These are phyloP conservation scores for Hortaea werneckii DNA, from an alignment of 2,329 filamentous ascomycete genomes.

Conservation along the genomic window DNA sequence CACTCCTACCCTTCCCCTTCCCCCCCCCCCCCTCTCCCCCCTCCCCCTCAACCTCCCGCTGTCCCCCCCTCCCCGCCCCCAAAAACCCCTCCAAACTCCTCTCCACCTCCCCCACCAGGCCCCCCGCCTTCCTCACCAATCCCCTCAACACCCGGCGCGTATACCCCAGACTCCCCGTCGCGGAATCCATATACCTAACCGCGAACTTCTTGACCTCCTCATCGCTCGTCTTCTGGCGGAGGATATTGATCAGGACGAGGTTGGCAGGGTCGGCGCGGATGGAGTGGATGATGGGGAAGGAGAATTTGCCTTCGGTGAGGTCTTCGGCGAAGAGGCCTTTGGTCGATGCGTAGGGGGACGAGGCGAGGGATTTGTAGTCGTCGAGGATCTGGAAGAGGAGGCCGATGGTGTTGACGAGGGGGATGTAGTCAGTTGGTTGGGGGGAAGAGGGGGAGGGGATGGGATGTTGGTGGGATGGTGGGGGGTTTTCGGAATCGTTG, in stretches of 20 bases:
- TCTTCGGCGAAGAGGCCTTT: conserved; percentile 86
- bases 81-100: conserved; percentile 1
- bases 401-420: conserved; percentile 75
- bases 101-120: conserved; percentile 34
- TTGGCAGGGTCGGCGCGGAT: conserved; percentile 68
- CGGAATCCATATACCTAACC: conserved; percentile 79
- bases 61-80: conserved; percentile 13
- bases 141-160: conserved; percentile 51
- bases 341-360: conserved; percentile 60
- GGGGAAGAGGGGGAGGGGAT: not conserved
- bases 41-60: conserved; percentile 30
- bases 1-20: conserved; percentile 2
- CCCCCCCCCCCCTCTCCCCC: conserved; percentile 26
- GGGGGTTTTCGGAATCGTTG: no score
- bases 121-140: conserved; percentile 33
- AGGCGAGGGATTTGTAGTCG: conserved; percentile 79
- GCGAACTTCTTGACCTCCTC: conserved; percentile 87
- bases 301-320: conserved; percentile 93
- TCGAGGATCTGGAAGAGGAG: conserved; percentile 85
- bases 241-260: conserved; percentile 77
- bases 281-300: conserved; percentile 88
- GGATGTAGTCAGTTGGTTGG: conserved; percentile 56
- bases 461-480: not conserved
- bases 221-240: conserved; percentile 80
- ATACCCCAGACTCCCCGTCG: conserved; percentile 79